Base-by-base conservation (phyloP, 176 grass and related monocot genomes). In the Dactylis glomerata region DNA sequence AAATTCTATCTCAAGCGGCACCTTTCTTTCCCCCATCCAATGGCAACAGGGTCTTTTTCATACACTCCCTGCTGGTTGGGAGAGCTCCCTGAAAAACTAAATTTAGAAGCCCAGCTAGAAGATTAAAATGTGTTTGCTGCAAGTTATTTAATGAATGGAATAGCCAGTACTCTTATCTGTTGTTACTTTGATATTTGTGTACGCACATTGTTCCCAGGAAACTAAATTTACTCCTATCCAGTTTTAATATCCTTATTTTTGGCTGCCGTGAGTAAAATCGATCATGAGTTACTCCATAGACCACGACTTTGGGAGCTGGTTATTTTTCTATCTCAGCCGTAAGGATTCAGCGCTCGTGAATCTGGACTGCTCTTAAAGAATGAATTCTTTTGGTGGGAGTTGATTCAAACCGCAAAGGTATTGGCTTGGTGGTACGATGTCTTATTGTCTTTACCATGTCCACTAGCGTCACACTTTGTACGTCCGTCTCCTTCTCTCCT, bases 11-110 rank as follows among this genome's bases (percentile, higher is more conserved):
- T 8, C 3, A 56, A 56, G 8, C 54, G 8, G 54, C 54, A 8
- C 22, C 8, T 10, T 23, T 10, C 2, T 56, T 56, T 23, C 10
- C 22, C 10, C 5, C 4, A 77, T 54, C 2, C 0, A 52, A 1
- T 54, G 1, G 45, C 30, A 76, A 1, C 0, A 6, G 34, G 5
- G 2, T 31, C 61, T 49, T 73, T 80, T 52, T 30, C 66, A 50
- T 86, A 73, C 76, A 73, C 66, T n/a, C 52, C 66, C 28, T 79
- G 28, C 28, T 79, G 65, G 64, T 36, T 71, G 28, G 65, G 65
- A 22, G 34, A 86, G 15, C 76, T 80, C 15, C 52, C 52, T 28
- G 51, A 73, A 62, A 86, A 77, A 77, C 32, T 30, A 28, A 76
- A 64, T 34, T 50, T 56, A 12, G 8, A 81, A 68, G 79, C 26